Evolutionary conservation across 352 stramenopile genomes (phyloP).

Genomic region (Globisporangium polare): DNA sequence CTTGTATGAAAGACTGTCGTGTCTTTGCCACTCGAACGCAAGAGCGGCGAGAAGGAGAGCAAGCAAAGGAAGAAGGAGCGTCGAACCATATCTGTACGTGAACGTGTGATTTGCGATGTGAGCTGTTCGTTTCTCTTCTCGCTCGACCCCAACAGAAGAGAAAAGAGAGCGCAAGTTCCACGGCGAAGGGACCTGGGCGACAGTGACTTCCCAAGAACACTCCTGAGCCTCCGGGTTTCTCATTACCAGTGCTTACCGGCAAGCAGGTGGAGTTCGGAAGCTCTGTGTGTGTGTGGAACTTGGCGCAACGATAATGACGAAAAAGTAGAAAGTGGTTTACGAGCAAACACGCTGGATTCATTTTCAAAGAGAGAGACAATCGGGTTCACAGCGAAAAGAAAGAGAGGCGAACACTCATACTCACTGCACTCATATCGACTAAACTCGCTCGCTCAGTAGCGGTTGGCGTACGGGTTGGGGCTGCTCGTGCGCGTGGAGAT

Average conservation of each 20-base stretch:
- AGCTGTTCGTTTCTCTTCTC: too few species aligned
- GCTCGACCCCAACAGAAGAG: too few species aligned
- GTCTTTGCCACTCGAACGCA: background rate
- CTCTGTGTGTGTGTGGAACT: too few species aligned
- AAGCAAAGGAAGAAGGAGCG: background rate
- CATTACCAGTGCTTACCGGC: too few species aligned
- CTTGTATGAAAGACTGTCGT: background rate
- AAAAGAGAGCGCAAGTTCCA: too few species aligned
- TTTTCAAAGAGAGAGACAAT: background rate
- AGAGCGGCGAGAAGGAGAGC: background rate
- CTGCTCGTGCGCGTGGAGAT: background rate
- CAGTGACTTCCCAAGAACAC: too few species aligned
- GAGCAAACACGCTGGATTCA: too few species aligned
- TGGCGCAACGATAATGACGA: too few species aligned
- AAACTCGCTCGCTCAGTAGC: background rate
- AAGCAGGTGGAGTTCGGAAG: too few species aligned
- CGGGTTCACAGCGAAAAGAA: background rate
- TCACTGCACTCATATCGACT: too few species aligned
- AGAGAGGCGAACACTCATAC: background rate
- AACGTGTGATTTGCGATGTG: background rate
- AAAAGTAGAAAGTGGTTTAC: background rate
- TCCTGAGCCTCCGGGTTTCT: too few species aligned
- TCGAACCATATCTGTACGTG: background rate
- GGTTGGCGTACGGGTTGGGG: conserved; percentile 2
- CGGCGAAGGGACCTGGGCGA: too few species aligned